Evolutionary conservation across 2,329 filamentous ascomycete species (phyloP).

Genomic region (Beauveria sp.): DNA sequence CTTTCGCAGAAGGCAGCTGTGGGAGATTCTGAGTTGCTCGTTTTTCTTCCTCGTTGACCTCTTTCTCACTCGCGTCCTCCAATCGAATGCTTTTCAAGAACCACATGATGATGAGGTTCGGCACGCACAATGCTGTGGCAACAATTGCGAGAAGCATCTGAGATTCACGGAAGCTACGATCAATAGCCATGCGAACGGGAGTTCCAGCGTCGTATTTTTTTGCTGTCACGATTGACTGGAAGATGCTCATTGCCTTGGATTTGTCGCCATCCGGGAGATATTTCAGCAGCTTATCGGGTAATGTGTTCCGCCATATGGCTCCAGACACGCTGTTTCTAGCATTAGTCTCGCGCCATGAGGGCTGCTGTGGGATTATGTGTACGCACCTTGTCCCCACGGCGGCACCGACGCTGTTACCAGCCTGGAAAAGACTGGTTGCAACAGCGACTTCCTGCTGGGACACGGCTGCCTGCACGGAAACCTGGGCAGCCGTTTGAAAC

Average conservation of each 20-base stretch:
- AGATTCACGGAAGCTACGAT: slow-evolving; percentile 15
- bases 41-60: not conserved
- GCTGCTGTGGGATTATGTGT: not conserved
- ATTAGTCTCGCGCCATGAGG: not conserved
- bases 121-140: slow-evolving; percentile 12
- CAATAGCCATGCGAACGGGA: slow-evolving; percentile 12
- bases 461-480: slow-evolving; percentile 28
- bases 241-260: slow-evolving; percentile 16
- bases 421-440: slow-evolving; percentile 28
- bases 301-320: slow-evolving; percentile 28
- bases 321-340: slow-evolving; percentile 23
- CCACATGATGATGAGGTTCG: slow-evolving; percentile 15
- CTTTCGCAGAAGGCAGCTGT: no score
- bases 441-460: slow-evolving; percentile 28
- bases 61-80: not conserved
- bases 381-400: slow-evolving; percentile 24
- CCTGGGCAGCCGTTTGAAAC: slow-evolving; percentile 24
- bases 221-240: slow-evolving; percentile 19
- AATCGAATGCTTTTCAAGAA: slow-evolving; percentile 12
- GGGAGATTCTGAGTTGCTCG: no score
- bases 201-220: slow-evolving; percentile 13
- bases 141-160: slow-evolving; percentile 17
- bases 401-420: slow-evolving; percentile 25
- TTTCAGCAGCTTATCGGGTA: slow-evolving; percentile 19
- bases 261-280: slow-evolving; percentile 18